Evolutionary conservation across 2,329 filamentous ascomycete species (phyloP).

Genomic region (Aschersonia sp.): DNA sequence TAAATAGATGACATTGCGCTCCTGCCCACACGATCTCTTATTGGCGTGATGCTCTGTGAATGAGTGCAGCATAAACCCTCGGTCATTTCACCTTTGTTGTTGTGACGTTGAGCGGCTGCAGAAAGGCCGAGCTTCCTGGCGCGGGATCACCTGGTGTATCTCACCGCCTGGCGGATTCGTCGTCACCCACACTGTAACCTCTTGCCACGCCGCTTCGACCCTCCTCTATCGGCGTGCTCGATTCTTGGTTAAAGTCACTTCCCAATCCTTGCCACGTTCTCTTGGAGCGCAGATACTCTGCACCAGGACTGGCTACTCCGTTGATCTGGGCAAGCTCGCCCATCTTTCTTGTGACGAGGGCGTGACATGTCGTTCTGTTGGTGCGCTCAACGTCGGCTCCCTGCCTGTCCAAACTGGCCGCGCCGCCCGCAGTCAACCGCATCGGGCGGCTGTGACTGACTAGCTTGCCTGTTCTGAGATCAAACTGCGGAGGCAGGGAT

Average conservation of each 20-base stretch:
- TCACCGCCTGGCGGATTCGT: slow-evolving; percentile 5
- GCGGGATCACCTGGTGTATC: neutral
- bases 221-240: slow-evolving; percentile 63
- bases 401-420: too few species aligned
- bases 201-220: slow-evolving; percentile 77
- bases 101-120: neutral
- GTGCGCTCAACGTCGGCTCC: slow-evolving; percentile 6
- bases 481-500: slow-evolving; percentile 78
- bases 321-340: slow-evolving; percentile 70
- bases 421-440: slow-evolving; percentile 25
- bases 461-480: slow-evolving; percentile 76
- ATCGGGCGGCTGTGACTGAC: slow-evolving; percentile 68
- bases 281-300: slow-evolving; percentile 69
- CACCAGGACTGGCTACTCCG: slow-evolving; percentile 78
- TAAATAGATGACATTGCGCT: too few species aligned
- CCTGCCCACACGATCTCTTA: too few species aligned
- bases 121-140: neutral
- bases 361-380: slow-evolving; percentile 6
- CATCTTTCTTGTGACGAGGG: slow-evolving; percentile 41
- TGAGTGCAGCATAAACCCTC: too few species aligned
- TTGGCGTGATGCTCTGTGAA: too few species aligned
- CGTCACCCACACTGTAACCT: slow-evolving; percentile 67
- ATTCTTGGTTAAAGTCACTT: slow-evolving; percentile 57
- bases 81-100: neutral
- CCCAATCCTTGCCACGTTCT: slow-evolving; percentile 87